A percentile compares a stretch with the other conserved stretches of the same genome.
phyloP scores from a whole-genome alignment of 2,329 filamentous ascomycete genomes.

The Capronia americana region DNA sequence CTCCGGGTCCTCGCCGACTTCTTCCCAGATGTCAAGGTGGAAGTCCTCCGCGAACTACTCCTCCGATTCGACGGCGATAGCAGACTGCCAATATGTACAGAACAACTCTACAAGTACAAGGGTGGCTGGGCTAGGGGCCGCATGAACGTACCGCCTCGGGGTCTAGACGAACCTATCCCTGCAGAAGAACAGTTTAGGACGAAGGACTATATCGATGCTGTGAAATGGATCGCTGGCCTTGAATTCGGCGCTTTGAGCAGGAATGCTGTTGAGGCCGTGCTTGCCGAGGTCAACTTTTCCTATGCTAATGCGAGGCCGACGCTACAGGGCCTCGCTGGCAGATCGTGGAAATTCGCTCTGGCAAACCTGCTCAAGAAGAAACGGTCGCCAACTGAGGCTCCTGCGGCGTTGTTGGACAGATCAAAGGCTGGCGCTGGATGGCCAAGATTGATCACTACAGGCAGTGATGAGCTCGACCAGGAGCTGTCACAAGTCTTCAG shows the following conservation, averaged over 20 bases:
- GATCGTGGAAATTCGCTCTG: conserved; percentile 53
- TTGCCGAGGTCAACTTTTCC: conserved; percentile 56
- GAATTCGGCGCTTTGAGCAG: conserved; percentile 54
- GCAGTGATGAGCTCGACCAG: conserved; percentile 51
- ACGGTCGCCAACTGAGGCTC: conserved; percentile 50
- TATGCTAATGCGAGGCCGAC: conserved; percentile 53
- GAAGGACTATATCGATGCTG: conserved; percentile 51
- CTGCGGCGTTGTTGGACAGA: conserved; percentile 50
- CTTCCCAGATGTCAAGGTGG: conserved; percentile 55
- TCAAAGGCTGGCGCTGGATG: conserved; percentile 38
- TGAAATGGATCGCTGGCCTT: conserved; percentile 47
- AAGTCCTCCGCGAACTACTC: conserved; percentile 57
- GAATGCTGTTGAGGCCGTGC: conserved; percentile 54
- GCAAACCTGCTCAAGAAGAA: conserved; percentile 51
- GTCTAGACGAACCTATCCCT: conserved; percentile 43
- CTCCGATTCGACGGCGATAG: conserved; percentile 55
- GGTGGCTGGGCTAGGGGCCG: conserved; percentile 55
- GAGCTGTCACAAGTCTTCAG: conserved; percentile 51
- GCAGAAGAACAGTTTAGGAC: conserved; percentile 53
- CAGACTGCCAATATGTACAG: conserved; percentile 54
- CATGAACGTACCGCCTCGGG: conserved; percentile 49
- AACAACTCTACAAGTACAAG: conserved; percentile 55
- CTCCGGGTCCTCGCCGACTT: conserved; percentile 50
- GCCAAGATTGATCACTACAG: conserved; percentile 50
- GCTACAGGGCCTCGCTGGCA: conserved; percentile 51